phyloP scores from a whole-genome alignment of 495 filamentous ascomycete species.

The Hyaloscypha finlandica region DNA sequence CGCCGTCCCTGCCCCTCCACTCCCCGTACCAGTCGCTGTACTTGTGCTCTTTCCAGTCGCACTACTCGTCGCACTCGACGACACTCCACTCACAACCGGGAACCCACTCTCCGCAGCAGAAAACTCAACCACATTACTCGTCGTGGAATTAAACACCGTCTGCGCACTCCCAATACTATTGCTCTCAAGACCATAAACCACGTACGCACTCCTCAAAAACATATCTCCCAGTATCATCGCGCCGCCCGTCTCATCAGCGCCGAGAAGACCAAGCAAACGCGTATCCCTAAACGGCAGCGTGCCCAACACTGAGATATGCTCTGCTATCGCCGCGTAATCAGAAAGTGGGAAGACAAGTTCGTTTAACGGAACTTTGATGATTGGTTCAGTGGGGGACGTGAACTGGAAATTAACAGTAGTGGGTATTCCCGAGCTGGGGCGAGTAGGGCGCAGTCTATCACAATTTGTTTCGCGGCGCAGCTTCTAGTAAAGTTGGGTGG shows the following conservation, averaged over 20 bases:
- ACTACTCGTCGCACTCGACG: conserved; percentile 31
- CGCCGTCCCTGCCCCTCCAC: background rate
- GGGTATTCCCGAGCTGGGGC: conserved; percentile 49
- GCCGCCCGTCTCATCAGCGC: conserved; percentile 18
- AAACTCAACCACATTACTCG: conserved; percentile 49
- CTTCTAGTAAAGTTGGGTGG: too few species aligned
- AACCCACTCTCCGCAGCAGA: conserved; percentile 22
- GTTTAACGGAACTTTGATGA: conserved; percentile 67
- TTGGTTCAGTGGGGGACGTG: conserved; percentile 56
- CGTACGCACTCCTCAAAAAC: conserved; percentile 88
- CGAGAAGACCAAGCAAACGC: conserved; percentile 30
- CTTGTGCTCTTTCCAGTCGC: conserved; percentile 16
- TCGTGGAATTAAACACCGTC: conserved; percentile 76
- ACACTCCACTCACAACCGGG: conserved; percentile 39
- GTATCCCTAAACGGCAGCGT: conserved; percentile 37
- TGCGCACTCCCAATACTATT: conserved; percentile 87
- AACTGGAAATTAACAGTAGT: conserved; percentile 54
- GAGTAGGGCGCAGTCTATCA: conserved; percentile 47
- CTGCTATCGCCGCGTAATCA: conserved; percentile 35
- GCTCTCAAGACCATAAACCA: conserved; percentile 87
- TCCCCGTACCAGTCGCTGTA: conserved; percentile 14
- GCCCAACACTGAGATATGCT: conserved; percentile 18
- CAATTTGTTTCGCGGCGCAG: too few species aligned
- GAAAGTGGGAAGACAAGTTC: conserved; percentile 69
- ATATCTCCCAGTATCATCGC: conserved; percentile 71